phyloP scores from a whole-genome alignment of 169 alveolate species.

The Plasmodium inui region DNA sequence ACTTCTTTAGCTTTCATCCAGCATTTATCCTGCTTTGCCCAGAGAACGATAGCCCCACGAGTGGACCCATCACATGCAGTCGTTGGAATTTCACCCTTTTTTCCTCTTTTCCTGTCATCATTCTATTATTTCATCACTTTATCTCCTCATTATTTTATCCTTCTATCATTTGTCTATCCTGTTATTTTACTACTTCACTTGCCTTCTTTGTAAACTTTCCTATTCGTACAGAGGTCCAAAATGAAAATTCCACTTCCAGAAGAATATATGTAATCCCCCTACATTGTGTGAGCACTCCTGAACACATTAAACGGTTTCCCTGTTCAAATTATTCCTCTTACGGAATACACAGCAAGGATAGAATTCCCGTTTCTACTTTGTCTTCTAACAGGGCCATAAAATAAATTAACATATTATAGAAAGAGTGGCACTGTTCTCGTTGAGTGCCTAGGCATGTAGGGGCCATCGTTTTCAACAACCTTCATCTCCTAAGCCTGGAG shows the following conservation, averaged over 20 bases:
- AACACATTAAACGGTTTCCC: not conserved
- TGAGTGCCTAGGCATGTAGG: not conserved
- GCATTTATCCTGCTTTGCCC: not conserved
- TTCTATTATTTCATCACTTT: not conserved
- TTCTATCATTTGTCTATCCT: no score
- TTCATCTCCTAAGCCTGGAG: not conserved
- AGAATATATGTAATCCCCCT: not conserved
- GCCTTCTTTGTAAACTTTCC: not conserved
- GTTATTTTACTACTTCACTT: no score
- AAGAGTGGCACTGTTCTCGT: not conserved
- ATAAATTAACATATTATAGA: not conserved
- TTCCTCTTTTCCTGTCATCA: no score
- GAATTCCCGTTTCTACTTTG: not conserved
- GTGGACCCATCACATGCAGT: not conserved
- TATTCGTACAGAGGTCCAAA: not conserved
- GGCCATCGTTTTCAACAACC: no score
- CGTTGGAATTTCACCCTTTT: not conserved
- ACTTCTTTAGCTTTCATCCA: not conserved
- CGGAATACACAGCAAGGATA: not conserved
- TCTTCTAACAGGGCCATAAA: not conserved
- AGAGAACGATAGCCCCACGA: not conserved
- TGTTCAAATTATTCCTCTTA: not conserved
- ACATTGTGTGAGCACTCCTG: not conserved
- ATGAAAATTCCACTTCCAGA: not conserved
- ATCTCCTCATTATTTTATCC: no score